Evolutionary conservation across 768 basidiomycete species (phyloP), one percentile per base, ranked within the genome.

Genomic region (Suillus bovinus): DNA sequence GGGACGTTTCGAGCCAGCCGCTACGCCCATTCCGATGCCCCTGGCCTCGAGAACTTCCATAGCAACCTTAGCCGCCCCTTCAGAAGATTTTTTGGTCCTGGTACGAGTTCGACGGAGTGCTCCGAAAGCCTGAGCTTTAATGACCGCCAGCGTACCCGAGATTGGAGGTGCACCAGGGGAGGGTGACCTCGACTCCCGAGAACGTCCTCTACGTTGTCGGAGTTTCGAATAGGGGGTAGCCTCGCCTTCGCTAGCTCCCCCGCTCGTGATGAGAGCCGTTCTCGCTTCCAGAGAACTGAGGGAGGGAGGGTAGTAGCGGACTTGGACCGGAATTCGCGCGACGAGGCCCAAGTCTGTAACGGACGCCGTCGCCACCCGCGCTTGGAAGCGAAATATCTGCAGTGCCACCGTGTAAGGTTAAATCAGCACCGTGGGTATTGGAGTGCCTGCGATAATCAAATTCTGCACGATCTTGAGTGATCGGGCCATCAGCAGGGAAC

Each of bases 61-160:
- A 4, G 91, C 90, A 64, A 89, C 88, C 72, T 81, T 84, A 64
- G 86, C 88, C 36, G 89, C 85, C 44, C 77, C 86, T 65, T 91
- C 91, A 47, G 89, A 83, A 41, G 85, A 77, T 74, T 85, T 88
- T 79, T 89, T 93, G 57, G 84, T 82, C 64, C 89, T 83, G 47
- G 88, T 81, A 62, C 92, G 85, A 60, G 91, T 89, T 73, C 92
- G 82, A 58, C 92, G 88, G 66, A 93, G 79, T 22, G 90, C 90
- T 36, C 92, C 93, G 72, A 94, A 94, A 42, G 93, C 88, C 72
- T 94, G 91, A 47, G 92, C 92, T 77, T 94, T 94, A 77, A 94
- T 93, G 61, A 94, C 91, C 59, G 93, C 92, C 53, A 94, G 84
- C 34, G 93, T 94, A 29, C 90, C 89, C 56, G 89, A 91, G 70